Evolutionary conservation across 495 filamentous ascomycete genomes (phyloP).

Genomic region (Lophiostoma macrostomum): DNA sequence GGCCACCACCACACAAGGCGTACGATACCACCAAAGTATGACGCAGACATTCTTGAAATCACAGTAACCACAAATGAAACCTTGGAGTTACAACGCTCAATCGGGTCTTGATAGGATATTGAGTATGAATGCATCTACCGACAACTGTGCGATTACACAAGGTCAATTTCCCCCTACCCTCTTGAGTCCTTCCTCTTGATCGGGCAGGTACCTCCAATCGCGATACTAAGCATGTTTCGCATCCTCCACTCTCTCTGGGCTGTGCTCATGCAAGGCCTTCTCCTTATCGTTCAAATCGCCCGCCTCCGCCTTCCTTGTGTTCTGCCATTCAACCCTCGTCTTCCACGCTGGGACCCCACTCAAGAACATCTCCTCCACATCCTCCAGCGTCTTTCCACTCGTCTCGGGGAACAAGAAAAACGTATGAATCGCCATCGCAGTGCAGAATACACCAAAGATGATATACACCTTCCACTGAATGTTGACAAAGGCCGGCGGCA

Average conservation of each 20-base stretch:
- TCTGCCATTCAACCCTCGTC: conserved; percentile 21
- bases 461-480: conserved; percentile 60
- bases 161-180: background rate
- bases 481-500: conserved; percentile 68
- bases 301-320: conserved; percentile 4
- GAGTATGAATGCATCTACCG: no score
- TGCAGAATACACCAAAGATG: conserved; percentile 35
- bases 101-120: no score
- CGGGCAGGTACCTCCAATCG: background rate
- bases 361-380: conserved; percentile 30
- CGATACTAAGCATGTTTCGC: no score
- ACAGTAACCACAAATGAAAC: no score
- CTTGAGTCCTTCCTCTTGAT: background rate
- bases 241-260: background rate
- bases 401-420: conserved; percentile 36
- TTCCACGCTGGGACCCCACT: conserved; percentile 28
- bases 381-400: conserved; percentile 33
- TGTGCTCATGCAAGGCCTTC: background rate
- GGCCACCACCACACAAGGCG: no score
- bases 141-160: no score
- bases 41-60: no score
- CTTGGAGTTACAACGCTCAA: no score
- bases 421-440: conserved; percentile 24
- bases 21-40: no score
- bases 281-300: conserved; percentile 16